phyloP scores from a whole-genome alignment of 805 yeast genomes.

The Saccharomycopsis fodiens region DNA sequence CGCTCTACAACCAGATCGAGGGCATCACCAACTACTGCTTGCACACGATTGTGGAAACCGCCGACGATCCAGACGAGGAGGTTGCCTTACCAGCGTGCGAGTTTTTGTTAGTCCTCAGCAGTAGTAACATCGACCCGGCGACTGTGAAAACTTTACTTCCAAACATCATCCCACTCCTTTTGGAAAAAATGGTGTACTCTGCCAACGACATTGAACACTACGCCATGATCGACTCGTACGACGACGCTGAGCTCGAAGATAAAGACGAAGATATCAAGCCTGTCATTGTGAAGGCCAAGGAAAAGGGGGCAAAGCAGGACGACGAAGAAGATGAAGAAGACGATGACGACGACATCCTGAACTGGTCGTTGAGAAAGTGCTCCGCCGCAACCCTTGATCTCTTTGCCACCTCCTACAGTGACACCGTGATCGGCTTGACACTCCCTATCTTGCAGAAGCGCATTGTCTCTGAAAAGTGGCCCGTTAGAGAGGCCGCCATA shows the following conservation, averaged over 20 bases:
- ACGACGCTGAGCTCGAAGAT: constrained; percentile 73
- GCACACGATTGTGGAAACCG: constrained; percentile 54
- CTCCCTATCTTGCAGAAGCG: constrained; percentile 72
- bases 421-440: constrained; percentile 54
- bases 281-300: constrained; percentile 60
- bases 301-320: constrained; percentile 33
- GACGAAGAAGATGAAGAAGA: constrained; percentile 71
- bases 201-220: constrained; percentile 68
- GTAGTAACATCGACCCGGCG: constrained; percentile 47
- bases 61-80: constrained; percentile 34
- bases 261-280: constrained; percentile 86
- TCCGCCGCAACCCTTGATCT: constrained; percentile 89
- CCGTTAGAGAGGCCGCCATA: constrained; percentile 85
- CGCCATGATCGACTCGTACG: constrained; percentile 59
- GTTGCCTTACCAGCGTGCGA: constrained; percentile 93
- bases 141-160: constrained; percentile 51
- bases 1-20: constrained; percentile 65
- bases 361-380: constrained; percentile 91
- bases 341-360: constrained; percentile 56
- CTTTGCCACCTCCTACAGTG: constrained; percentile 61
- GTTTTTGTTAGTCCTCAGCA: constrained; percentile 69
- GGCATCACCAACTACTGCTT: constrained; percentile 84
- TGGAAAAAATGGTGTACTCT: constrained; percentile 80
- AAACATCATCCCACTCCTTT: constrained; percentile 64
- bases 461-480: constrained; percentile 72